Evolutionary conservation across 331 rosid species (phyloP), one percentile per base, ranked within the genome.

Genomic region (Malus hybrid): DNA sequence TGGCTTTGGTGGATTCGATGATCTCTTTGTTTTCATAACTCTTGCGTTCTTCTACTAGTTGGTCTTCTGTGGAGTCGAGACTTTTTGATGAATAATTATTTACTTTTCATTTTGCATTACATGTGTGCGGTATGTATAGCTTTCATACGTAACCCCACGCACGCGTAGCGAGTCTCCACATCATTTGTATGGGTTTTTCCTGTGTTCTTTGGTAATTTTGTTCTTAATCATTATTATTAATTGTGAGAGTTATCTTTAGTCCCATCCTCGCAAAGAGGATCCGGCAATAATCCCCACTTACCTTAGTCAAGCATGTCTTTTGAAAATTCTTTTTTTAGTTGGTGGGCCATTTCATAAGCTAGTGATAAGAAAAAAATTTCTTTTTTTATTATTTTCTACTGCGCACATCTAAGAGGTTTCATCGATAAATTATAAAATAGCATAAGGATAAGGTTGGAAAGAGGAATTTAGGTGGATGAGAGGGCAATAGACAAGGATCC

Each of bases 271-370:
- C 39, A 34, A 7, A 34, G 0, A 34, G 0, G 2, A 34, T 34
- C 0, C 2, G 2, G 10, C 10, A 0, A 34, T 0, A 7, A 34
- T 2, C 39, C 10, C 1, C 39, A 1, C 39, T 34, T 34, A 2
- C 1, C 39, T 34, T 34, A 34, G 42, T 36, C 42, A 36, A 36
- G 42, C 42, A 36, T 2, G 1, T 36, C 5, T 50, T 1, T 48
- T 15, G 0, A 0, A 14, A 5, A 1, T 14, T 48, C 4, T 6
- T 50, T 1, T 5, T 16, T 50, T 15, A 6, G n/a, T 0, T 15
- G 7, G 56, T 6, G 18, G 8, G 3, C 2, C 56, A 2, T 50
- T 50, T 14, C 8, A 48, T 15, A 48, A 48, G 3, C 19, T 48
- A 48, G 6, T 16, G 0, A 48, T 15, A 48, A 15, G 19, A 48